These are phyloP conservation scores for Colletotrichum liriopes DNA, from an alignment of 2,329 filamentous ascomycete genomes.

Conservation along the genomic window DNA sequence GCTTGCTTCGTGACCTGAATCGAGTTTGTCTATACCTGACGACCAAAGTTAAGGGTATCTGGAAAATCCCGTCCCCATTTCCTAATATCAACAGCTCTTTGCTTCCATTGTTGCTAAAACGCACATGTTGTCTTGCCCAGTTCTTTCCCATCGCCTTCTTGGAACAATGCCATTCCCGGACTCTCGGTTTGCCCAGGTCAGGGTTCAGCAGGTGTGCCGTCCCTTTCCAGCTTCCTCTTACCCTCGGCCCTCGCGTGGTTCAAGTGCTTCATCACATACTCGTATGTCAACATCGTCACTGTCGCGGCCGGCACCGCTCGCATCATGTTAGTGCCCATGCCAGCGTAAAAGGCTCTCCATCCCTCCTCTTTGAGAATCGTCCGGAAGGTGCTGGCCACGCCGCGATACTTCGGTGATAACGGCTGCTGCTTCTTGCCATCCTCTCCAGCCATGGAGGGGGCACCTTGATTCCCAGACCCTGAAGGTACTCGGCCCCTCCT, in stretches of 20 bases:
- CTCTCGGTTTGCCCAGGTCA: slow-evolving; percentile 22
- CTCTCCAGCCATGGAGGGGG: slow-evolving; percentile 61
- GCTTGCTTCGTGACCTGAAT: slow-evolving; percentile 47
- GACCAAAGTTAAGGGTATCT: slow-evolving; percentile 55
- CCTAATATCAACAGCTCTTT: slow-evolving; percentile 38
- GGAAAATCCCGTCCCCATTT: slow-evolving; percentile 43
- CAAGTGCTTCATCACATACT: slow-evolving; percentile 76
- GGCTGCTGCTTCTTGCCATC: slow-evolving; percentile 49
- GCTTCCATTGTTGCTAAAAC: slow-evolving; percentile 14
- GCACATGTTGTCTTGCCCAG: slow-evolving; percentile 24
- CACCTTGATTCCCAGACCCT: slow-evolving; percentile 63
- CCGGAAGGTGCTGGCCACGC: slow-evolving; percentile 84
- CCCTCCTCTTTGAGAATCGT: slow-evolving; percentile 93
- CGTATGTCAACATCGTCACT: slow-evolving; percentile 97
- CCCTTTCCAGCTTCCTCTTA: slow-evolving; percentile 50
- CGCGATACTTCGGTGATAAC: slow-evolving; percentile 75
- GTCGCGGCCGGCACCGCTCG: slow-evolving; percentile 94
- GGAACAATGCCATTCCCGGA: slow-evolving; percentile 45
- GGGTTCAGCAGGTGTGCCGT: slow-evolving; percentile 23
- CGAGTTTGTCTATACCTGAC: slow-evolving; percentile 55
- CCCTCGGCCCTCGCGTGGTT: slow-evolving; percentile 61
- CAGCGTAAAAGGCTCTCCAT: slow-evolving; percentile 96
- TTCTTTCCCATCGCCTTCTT: slow-evolving; percentile 14
- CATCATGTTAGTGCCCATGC: slow-evolving; percentile 98
- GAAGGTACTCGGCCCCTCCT: slow-evolving; percentile 67